Evolutionary conservation across 306 rosid species (phyloP), one percentile per base, ranked within the genome.

Genomic region (Aeschynomene evenia): DNA sequence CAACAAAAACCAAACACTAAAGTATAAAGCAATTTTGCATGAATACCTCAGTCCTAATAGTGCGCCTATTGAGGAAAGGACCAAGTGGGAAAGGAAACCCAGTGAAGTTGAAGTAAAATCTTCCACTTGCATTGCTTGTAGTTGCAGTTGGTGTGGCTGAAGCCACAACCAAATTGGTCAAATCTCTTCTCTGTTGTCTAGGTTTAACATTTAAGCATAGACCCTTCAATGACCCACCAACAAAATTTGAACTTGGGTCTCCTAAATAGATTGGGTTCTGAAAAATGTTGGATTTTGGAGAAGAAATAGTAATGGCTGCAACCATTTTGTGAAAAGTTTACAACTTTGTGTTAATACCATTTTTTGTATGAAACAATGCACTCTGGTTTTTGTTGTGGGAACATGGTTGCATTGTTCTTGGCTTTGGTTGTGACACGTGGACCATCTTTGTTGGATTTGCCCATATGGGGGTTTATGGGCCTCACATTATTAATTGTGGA

Each of bases 31-130:
- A 71, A 71, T 28, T 58, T 42, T 40, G 70, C 49, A 72, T 40
- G 70, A 43, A 72, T 1, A 94, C 97, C 89, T 91, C 99, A 51
- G 89, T 85, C 67, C 95, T 88, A n/a, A 74, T 85, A 42, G 99
- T 87, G 67, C 88, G 70, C 29, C 99, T 82, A 24, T 87, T 85
- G 63, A 94, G 95, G 58, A 94, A 94, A 68, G 99, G 97, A 2
- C 99, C 99, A 43, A 94, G 87, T 45, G 99, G 99, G 75, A 94
- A 94, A 68, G 99, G 99, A 73, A 94, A 91, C 0, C 97, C 99
- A 23, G 97, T 94, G 82, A 94, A 66, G 66, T 94, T 94, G 88
- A 89, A 91, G 88, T 94, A 94, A 79, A 94, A 94, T 68, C 95
- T 91, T 33, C 85, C 91, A 34, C 84, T 72, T 6, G 82, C 59